phyloP scores from a whole-genome alignment of 805 yeast species.

The Starmera dryadoides region DNA sequence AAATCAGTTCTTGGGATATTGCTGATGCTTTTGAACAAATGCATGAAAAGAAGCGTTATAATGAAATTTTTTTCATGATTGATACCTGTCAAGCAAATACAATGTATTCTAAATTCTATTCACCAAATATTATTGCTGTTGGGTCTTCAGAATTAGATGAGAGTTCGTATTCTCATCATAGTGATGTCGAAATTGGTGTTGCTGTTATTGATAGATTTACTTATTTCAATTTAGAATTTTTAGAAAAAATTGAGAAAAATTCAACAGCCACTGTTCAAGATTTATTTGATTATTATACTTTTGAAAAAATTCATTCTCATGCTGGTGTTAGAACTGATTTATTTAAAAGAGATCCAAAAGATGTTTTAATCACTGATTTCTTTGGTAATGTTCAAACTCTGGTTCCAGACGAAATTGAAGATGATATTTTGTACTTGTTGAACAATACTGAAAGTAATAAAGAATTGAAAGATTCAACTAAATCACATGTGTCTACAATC shows the following conservation, averaged over 20 bases:
- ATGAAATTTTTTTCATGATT: conserved; percentile 94
- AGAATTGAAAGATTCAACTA: neutral
- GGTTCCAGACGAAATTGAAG: conserved; percentile 52
- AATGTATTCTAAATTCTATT: conserved; percentile 87
- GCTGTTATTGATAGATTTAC: conserved; percentile 98
- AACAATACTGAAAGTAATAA: conserved; percentile 8
- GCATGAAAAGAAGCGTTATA: conserved; percentile 92
- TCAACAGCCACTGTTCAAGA: conserved; percentile 75
- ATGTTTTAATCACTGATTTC: conserved; percentile 83
- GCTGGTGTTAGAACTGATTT: conserved; percentile 90
- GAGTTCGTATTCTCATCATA: conserved; percentile 90
- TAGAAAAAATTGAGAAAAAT: conserved; percentile 73
- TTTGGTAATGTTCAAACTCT: conserved; percentile 88
- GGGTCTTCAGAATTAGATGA: conserved; percentile 88
- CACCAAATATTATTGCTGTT: conserved; percentile 88
- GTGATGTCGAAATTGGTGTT: conserved; percentile 93
- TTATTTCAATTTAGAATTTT: conserved; percentile 79
- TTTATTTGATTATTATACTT: conserved; percentile 76
- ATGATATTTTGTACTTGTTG: conserved; percentile 26
- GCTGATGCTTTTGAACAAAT: conserved; percentile 97
- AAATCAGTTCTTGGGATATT: conserved; percentile 87
- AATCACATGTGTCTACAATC: neutral
- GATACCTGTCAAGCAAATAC: conserved; percentile 99
- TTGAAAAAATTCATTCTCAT: conserved; percentile 80
- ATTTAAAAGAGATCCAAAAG: conserved; percentile 54